phyloP scores from a whole-genome alignment of 2,329 filamentous ascomycete genomes.

The Cadophora sp. region DNA sequence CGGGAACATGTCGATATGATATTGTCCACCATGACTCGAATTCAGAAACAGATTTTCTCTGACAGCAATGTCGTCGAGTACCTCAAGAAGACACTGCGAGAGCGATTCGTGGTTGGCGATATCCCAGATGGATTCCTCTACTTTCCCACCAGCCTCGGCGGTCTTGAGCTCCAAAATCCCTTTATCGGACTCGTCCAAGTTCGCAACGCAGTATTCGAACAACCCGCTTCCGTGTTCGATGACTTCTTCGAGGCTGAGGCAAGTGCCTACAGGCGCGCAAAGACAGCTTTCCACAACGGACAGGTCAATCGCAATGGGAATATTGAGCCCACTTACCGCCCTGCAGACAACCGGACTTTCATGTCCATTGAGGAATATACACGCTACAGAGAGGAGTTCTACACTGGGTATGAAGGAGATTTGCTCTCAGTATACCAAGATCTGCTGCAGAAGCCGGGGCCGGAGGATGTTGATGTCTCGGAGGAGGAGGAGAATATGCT shows the following conservation, averaged over 20 bases:
- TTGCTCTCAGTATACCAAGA: conserved; percentile 39
- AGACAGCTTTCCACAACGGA: conserved; percentile 43
- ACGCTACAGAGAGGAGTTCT: conserved; percentile 46
- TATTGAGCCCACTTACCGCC: conserved; percentile 26
- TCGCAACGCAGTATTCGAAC: conserved; percentile 37
- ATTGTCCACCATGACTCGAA: conserved; percentile 56
- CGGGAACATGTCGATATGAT: conserved; percentile 61
- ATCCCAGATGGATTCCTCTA: conserved; percentile 52
- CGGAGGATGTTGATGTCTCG: conserved; percentile 37
- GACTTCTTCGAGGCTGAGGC: conserved; percentile 44
- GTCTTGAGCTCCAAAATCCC: conserved; percentile 50
- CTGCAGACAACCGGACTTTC: conserved; percentile 42
- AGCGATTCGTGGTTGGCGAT: conserved; percentile 53
- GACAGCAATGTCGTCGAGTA: conserved; percentile 52
- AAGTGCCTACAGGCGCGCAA: conserved; percentile 45
- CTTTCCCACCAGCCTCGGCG: conserved; percentile 49
- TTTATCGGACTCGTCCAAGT: conserved; percentile 47
- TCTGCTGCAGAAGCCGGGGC: conserved; percentile 42
- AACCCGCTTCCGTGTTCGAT: conserved; percentile 39
- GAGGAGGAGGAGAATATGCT: conserved; percentile 17
- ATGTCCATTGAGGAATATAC: conserved; percentile 50
- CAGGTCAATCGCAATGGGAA: conserved; percentile 22
- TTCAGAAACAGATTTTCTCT: conserved; percentile 58
- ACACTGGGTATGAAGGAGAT: conserved; percentile 30
- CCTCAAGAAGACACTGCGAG: conserved; percentile 54